These are phyloP conservation scores for Colletotrichum sp. DNA, from an alignment of 2,329 filamentous ascomycete species.

Conservation along the genomic window DNA sequence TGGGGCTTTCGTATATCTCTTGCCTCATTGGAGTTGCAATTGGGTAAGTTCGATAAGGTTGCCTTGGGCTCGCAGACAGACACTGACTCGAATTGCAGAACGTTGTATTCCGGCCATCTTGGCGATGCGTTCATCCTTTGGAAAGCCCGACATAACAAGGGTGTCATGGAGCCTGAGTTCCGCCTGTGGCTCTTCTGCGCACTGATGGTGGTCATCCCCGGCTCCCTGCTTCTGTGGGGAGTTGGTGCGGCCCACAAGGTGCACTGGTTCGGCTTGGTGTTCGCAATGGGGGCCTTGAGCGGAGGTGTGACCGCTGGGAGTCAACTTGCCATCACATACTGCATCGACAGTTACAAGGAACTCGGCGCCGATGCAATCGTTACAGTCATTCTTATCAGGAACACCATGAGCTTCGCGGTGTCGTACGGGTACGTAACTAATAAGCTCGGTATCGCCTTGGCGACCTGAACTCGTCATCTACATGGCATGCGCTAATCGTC, in stretches of 20 bases:
- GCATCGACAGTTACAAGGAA: constrained; percentile 46
- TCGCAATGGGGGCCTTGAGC: constrained; percentile 41
- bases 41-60: neutral
- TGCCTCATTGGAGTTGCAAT: constrained; percentile 35
- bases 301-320: constrained; percentile 38
- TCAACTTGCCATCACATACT: constrained; percentile 41
- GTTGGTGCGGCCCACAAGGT: constrained; percentile 37
- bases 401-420: constrained; percentile 41
- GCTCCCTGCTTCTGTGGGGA: constrained; percentile 28
- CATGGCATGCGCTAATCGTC: neutral
- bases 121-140: constrained; percentile 42
- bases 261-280: constrained; percentile 46
- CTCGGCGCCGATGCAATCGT: constrained; percentile 43
- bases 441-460: neutral
- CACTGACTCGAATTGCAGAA: neutral
- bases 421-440: constrained; percentile 37
- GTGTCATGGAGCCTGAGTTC: constrained; percentile 45
- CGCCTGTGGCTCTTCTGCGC: constrained; percentile 42
- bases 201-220: constrained; percentile 12
- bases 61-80: neutral
- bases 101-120: constrained; percentile 34
- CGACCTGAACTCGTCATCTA: neutral
- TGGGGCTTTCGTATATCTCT: constrained; percentile 42
- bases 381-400: constrained; percentile 42
- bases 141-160: constrained; percentile 41